Percentiles rank a stretch among this genome's conserved stretches.
Evolutionary conservation across 495 filamentous ascomycete species (phyloP).

Genomic region (Echria macrotheca): DNA sequence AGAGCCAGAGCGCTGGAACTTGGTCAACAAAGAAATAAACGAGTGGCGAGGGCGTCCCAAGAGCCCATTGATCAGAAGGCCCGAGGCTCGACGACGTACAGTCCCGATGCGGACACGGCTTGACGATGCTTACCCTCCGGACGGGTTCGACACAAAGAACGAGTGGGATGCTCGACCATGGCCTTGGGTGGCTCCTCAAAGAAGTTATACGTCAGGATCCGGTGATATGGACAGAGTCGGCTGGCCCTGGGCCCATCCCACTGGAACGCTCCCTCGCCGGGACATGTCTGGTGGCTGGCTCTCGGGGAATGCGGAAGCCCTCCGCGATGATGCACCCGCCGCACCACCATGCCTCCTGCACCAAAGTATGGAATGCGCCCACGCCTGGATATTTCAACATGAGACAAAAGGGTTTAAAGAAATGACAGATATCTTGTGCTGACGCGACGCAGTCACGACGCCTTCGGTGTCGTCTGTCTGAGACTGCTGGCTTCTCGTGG

Average conservation of each 20-base stretch:
- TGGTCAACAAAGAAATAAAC: constrained; percentile 24
- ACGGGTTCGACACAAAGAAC: constrained; percentile 10
- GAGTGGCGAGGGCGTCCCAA: constrained; percentile 16
- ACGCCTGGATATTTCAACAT: constrained; percentile 8
- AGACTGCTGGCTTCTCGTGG: no score
- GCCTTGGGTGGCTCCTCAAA: constrained; percentile 8
- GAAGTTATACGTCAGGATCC: constrained; percentile 14
- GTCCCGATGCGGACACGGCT: constrained; percentile 12
- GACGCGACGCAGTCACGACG: no score
- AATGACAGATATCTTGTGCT: no score
- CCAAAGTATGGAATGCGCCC: constrained; percentile 19
- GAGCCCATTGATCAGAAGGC: constrained; percentile 15
- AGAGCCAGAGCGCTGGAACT: constrained; percentile 7
- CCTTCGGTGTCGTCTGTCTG: neutral
- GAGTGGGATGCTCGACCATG: neutral
- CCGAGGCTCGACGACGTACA: neutral
- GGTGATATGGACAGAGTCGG: no score
- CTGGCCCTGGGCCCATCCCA: constrained; percentile 8
- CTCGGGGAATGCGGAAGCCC: constrained; percentile 20
- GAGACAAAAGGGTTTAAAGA: constrained; percentile 2
- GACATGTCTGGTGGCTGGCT: constrained; percentile 1
- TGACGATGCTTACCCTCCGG: constrained; percentile 2
- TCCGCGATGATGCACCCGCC: constrained; percentile 11
- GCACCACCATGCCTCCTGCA: constrained; percentile 8
- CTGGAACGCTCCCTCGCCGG: constrained; percentile 15